Base-by-base conservation (phyloP, 164 flowering plant species). In the Sextonia rubra region DNA sequence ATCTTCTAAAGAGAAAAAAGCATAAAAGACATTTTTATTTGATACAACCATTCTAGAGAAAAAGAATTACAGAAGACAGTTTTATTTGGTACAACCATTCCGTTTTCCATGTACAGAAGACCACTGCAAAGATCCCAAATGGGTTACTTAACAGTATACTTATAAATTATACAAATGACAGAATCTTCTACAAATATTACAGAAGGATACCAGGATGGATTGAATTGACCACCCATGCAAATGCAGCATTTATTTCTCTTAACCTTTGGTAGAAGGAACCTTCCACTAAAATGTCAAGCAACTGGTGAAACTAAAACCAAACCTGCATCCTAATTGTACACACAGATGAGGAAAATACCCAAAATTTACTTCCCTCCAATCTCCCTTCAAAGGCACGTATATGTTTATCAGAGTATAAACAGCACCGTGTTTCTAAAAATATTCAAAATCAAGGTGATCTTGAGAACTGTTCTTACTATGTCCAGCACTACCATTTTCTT, bases 401-500 rank as follows among this genome's bases (percentile, higher is more conserved):
- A 61, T n/a, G 18, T n/a, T n/a, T 25, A 61, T 61, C 22, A 61
- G 25, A 61, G 9, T 61, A 23, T 23, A 12, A n/a, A 12, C 26
- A 37, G n/a, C 22, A n/a, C 27, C 27, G 14, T 56, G 11, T 44
- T 12, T 29, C 70, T 66, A 73, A 32, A 73, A 73, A 52, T 66
- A 73, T 65, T 73, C 70, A 49, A 73, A 73, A 67, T 73, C 70
- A 29, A 73, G 75, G 49, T 56, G 24, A 52, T 73, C 75, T 29
- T 29, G 12, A 56, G 71, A 61, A 32, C 30, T 66, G 26, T 23
- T 32, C 49, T 58, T 73, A 6, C 56, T 56, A 17, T 24, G 58
- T 4, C 17, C 70, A 44, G 22, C 68, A 2, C 27, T 17, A 20
- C 60, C 23, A 37, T 48, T 24, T 47, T 63, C 58, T 47, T 47